A percentile compares a stretch with the other conserved stretches of the same genome.
Evolutionary conservation across 345 rosid species (phyloP).

Genomic region (Carallia pectinifolia): DNA sequence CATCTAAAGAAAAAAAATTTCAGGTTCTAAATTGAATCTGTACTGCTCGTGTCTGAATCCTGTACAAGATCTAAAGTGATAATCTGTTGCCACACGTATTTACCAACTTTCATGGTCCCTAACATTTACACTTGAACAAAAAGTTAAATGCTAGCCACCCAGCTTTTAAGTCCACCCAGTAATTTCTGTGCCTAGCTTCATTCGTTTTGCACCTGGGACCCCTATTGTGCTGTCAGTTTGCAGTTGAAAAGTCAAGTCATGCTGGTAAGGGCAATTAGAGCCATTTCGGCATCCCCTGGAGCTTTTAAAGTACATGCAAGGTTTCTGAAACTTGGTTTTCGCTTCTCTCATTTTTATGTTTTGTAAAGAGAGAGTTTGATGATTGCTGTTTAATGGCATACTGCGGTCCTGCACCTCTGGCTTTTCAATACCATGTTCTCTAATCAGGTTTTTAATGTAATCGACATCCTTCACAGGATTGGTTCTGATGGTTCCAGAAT

Average conservation of each 20-base stretch:
- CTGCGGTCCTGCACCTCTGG: conserved; percentile 22
- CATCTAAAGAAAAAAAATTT: no score
- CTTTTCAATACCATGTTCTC: conserved; percentile 56
- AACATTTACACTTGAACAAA: no score
- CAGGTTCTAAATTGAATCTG: no score
- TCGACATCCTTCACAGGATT: conserved; percentile 36
- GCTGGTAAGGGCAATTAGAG: conserved; percentile 40
- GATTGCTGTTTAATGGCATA: conserved; percentile 3
- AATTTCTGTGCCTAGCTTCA: conserved; percentile 32
- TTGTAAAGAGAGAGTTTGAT: conserved; percentile 6
- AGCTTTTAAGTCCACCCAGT: conserved; percentile 9
- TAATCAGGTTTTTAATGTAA: conserved; percentile 62
- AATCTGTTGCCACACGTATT: no score
- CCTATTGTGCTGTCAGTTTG: conserved; percentile 21
- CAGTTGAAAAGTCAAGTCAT: conserved; percentile 32
- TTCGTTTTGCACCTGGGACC: conserved; percentile 44
- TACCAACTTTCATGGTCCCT: no score
- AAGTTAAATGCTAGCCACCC: no score
- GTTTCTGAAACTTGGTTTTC: conserved; percentile 35
- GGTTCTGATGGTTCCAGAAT: conserved; percentile 1
- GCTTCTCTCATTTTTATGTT: conserved; percentile 26
- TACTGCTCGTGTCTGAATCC: no score
- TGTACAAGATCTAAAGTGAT: no score
- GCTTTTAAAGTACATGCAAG: conserved; percentile 43
- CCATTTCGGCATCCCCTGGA: conserved; percentile 55